These are phyloP conservation scores for Fusarium newnesense DNA, from an alignment of 2,329 filamentous ascomycete species.

Conservation along the genomic window DNA sequence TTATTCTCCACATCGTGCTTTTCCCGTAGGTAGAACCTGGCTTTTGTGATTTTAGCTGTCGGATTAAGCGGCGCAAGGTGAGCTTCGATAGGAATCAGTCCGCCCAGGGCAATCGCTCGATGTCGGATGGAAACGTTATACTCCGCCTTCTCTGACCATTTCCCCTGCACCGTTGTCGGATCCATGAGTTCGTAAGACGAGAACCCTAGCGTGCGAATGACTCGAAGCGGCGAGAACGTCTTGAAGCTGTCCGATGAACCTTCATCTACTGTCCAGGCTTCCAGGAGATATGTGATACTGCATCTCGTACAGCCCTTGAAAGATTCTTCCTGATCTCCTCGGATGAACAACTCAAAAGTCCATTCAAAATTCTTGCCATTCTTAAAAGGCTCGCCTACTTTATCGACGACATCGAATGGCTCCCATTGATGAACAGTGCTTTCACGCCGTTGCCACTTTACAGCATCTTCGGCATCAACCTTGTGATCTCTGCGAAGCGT, in stretches of 20 bases:
- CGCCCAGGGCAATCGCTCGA: not conserved
- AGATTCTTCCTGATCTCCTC: not conserved
- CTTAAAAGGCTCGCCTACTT: rapidly evolving
- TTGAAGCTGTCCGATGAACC: not conserved
- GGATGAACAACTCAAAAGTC: not conserved
- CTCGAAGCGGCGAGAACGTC: not conserved
- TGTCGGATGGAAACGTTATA: slow-evolving; percentile 4
- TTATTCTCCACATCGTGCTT: not conserved
- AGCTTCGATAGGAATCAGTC: not conserved
- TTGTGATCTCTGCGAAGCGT: not conserved
- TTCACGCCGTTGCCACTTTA: not conserved
- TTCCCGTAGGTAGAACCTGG: not conserved
- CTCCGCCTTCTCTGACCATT: not conserved
- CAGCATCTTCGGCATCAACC: not conserved
- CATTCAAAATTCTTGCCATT: not conserved
- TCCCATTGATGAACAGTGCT: not conserved
- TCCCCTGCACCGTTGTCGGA: not conserved
- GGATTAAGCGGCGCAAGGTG: not conserved
- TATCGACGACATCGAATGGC: not conserved
- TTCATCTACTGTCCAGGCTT: not conserved
- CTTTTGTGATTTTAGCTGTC: not conserved
- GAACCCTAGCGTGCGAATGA: not conserved
- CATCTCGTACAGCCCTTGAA: slow-evolving; percentile 10
- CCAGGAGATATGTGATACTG: not conserved
- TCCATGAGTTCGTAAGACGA: slow-evolving; percentile 21